These are phyloP conservation scores for Fomitopsis pinicola DNA, from an alignment of 1,284 basidiomycete genomes.

Conservation along the genomic window DNA sequence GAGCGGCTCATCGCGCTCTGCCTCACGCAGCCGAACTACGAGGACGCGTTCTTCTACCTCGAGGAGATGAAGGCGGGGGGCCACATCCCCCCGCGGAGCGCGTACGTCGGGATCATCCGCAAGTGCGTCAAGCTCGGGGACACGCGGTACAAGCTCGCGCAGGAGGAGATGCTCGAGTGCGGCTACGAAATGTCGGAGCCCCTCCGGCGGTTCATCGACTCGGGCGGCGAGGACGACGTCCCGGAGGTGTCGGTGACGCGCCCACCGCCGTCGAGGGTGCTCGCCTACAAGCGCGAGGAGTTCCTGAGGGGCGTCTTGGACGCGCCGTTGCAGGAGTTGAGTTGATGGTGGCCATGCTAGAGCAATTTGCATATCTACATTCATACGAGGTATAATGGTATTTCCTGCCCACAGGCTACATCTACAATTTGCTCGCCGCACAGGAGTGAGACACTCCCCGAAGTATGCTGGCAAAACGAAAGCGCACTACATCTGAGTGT, in stretches of 20 bases:
- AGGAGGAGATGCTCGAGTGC: slow-evolving; percentile 64
- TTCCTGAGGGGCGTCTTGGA: neutral
- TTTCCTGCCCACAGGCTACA: neutral
- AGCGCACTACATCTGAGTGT: too few species aligned
- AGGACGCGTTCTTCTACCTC: slow-evolving; percentile 84
- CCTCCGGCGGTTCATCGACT: slow-evolving; percentile 32
- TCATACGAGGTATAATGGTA: neutral
- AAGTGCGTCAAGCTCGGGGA: slow-evolving; percentile 59
- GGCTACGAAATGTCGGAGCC: slow-evolving; percentile 34
- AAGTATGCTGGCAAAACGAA: too few species aligned
- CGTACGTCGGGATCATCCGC: slow-evolving; percentile 62
- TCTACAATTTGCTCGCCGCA: too few species aligned
- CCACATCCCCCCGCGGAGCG: slow-evolving; percentile 44
- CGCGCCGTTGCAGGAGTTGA: neutral
- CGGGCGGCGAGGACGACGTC: slow-evolving; percentile 20
- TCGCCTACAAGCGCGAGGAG: neutral
- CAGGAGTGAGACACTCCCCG: too few species aligned
- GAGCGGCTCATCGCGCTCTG: slow-evolving; percentile 65
- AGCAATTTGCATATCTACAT: neutral
- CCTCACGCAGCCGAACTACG: slow-evolving; percentile 68
- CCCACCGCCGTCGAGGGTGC: neutral
- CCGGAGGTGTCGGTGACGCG: neutral
- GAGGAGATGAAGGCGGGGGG: slow-evolving; percentile 78
- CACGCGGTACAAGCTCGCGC: slow-evolving; percentile 57
- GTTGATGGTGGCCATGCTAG: neutral